These are phyloP conservation scores for Cryptomeria japonica DNA, from an alignment of 75 land plant species.

Conservation along the genomic window DNA sequence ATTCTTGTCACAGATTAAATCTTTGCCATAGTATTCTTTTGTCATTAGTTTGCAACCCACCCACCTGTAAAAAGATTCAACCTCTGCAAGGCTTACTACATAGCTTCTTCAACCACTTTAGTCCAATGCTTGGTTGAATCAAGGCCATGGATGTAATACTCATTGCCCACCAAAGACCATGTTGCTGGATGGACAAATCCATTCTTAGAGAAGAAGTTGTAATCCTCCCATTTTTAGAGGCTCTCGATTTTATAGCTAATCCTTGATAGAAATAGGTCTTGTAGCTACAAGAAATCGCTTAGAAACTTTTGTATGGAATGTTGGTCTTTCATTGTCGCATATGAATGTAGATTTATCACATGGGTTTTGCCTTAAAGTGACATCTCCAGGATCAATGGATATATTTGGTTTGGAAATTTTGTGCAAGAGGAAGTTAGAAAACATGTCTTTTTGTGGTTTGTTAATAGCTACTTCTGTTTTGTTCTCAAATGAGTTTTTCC, in stretches of 20 bases:
- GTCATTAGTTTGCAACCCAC: constrained; percentile 31
- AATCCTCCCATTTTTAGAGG: constrained; percentile 28
- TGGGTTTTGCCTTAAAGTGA: constrained; percentile 15
- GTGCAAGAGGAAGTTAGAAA: background rate
- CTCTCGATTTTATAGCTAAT: constrained; percentile 23
- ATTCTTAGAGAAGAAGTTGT: constrained; percentile 18
- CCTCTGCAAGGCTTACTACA: constrained; percentile 47
- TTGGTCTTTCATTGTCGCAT: constrained; percentile 45
- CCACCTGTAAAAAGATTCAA: constrained; percentile 42
- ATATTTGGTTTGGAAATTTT: constrained; percentile 5
- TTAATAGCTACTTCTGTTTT: background rate
- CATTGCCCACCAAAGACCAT: constrained; percentile 27
- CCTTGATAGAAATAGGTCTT: constrained; percentile 25
- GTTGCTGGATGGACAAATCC: constrained; percentile 29
- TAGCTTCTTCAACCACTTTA: constrained; percentile 25
- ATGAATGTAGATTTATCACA: constrained; percentile 8
- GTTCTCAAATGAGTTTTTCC: constrained; percentile 25
- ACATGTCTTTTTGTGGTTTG: background rate
- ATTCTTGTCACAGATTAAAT: background rate
- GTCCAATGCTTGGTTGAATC: constrained; percentile 23
- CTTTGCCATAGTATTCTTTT: constrained; percentile 31
- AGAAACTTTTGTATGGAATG: constrained; percentile 5
- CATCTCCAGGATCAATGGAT: constrained; percentile 18
- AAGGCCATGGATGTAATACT: constrained; percentile 21
- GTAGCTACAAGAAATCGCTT: constrained; percentile 20